phyloP scores from a whole-genome alignment of 768 basidiomycete species.

The Hydnum rufescens region DNA sequence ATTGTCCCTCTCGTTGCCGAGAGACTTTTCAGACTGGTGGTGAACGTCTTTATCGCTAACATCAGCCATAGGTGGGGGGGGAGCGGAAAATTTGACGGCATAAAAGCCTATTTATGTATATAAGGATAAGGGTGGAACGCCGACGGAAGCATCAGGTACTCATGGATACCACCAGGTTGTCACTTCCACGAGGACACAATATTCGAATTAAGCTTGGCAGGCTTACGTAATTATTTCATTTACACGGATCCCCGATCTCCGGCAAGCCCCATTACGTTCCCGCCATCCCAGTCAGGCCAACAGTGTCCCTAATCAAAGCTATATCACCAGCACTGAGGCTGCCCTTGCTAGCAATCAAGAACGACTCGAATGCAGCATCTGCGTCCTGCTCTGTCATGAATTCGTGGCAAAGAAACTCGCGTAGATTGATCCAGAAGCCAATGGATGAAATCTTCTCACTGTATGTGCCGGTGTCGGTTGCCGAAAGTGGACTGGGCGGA shows the following conservation, averaged over 20 bases:
- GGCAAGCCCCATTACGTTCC: constrained; percentile 41
- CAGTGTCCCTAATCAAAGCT: constrained; percentile 75
- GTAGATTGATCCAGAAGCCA: constrained; percentile 5
- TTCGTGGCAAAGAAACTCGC: constrained; percentile 27
- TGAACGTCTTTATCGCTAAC: background rate
- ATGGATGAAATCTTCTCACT: constrained; percentile 36
- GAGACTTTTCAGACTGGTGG: background rate
- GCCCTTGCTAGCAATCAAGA: constrained; percentile 64
- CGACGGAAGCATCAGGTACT: no score
- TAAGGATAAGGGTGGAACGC: no score
- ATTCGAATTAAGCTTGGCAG: no score
- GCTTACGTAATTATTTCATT: background rate
- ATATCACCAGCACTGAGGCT: constrained; percentile 68
- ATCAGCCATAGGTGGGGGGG: background rate
- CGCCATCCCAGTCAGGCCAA: constrained; percentile 78
- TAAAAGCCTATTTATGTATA: no score
- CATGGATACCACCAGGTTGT: no score
- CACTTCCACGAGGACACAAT: no score
- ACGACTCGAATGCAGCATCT: constrained; percentile 63
- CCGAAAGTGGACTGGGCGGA: constrained; percentile 18
- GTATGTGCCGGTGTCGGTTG: constrained; percentile 16
- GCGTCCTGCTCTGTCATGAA: constrained; percentile 39
- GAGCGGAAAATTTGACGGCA: background rate
- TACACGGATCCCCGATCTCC: no score
- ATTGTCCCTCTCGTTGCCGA: background rate